Evolutionary conservation across 1,284 basidiomycete species (phyloP), one percentile per base, ranked within the genome.

Genomic region (Farysia itapuensis): DNA sequence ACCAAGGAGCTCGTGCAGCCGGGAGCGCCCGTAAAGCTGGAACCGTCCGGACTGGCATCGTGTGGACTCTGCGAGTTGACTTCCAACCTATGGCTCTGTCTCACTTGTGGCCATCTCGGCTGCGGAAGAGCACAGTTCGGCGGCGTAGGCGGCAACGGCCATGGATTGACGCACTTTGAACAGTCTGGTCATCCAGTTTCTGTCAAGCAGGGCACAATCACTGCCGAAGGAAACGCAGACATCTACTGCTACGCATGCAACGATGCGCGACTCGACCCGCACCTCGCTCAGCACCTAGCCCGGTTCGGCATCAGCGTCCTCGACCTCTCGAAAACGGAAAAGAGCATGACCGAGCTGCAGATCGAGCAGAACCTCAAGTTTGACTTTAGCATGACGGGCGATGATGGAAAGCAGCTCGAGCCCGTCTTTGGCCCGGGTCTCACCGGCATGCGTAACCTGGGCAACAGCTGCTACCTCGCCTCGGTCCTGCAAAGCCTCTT

Each of bases 381-480:
- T 73, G 93, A 97, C 77, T 97, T 98, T 77, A 90, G 88, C 4
- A 84, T 98, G 72, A 91, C 88, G 0, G 85, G 84, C n/a, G 89
- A 93, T 46, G 87, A 90, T 43, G 94, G 93, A 8, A 86, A 87
- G 41, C 86, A 89, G 8, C 81, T 97, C 5, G 83, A 90, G 72
- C 93, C 93, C 0, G 79, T 96, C 12, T 94, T 88, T 72, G 95
- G 94, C 0, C 84, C 87, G 1, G 90, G 89, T 0, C 78, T 92
- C 29, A 97, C 94, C 0, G 95, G 94, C 2, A 79, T 98, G 2
- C 81, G 85, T 31, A 98, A 99, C 75, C 83, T 99, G 1, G 95
- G 94, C 1, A 98, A 97, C 79, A 91, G 91, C 78, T 98, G 95
- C 77, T 98, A 98, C 80, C 90, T 98, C 85, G 90, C 92, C 0